Conservation (phyloP, 75 land plant species). For the Cryptomeria japonica region DNA sequence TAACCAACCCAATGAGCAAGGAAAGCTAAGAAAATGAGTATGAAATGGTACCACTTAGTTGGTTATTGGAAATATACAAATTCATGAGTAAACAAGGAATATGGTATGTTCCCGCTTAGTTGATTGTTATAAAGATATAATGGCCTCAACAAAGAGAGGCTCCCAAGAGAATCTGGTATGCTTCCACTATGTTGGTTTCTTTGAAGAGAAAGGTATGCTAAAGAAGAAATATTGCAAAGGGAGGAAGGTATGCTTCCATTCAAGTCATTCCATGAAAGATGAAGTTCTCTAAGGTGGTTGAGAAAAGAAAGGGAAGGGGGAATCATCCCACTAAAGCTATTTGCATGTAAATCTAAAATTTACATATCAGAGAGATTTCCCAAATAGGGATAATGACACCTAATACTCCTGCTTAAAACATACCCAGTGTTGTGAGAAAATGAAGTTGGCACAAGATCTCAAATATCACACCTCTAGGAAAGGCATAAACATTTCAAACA, state of each 20-base stretch:
- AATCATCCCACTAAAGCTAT: background rate
- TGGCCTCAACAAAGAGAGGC: too few relatives aligned
- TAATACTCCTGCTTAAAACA: too few relatives aligned
- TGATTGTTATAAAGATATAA: too few relatives aligned
- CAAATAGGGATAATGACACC: background rate
- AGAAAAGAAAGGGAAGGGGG: constrained; percentile 5
- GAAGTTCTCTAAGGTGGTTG: constrained; percentile 5
- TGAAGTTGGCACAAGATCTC: background rate
- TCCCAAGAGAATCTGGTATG: too few relatives aligned
- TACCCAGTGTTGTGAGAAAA: background rate
- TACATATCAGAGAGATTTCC: background rate
- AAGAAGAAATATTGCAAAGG: background rate
- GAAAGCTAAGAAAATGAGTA: background rate
- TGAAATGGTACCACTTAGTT: too few relatives aligned
- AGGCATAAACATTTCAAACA: too few relatives aligned
- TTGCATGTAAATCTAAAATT: background rate
- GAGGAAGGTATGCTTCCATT: constrained; percentile 21
- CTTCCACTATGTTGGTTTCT: background rate
- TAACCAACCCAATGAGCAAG: background rate
- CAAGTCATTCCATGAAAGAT: constrained; percentile 3
- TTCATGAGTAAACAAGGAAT: too few relatives aligned
- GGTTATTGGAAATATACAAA: too few relatives aligned
- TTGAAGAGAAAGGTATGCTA: background rate
- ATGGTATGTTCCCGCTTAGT: too few relatives aligned
- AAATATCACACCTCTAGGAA: background rate